Evolutionary conservation across 768 basidiomycete genomes (phyloP), one percentile per base, ranked within the genome.

Genomic region (Mycena alexandri): DNA sequence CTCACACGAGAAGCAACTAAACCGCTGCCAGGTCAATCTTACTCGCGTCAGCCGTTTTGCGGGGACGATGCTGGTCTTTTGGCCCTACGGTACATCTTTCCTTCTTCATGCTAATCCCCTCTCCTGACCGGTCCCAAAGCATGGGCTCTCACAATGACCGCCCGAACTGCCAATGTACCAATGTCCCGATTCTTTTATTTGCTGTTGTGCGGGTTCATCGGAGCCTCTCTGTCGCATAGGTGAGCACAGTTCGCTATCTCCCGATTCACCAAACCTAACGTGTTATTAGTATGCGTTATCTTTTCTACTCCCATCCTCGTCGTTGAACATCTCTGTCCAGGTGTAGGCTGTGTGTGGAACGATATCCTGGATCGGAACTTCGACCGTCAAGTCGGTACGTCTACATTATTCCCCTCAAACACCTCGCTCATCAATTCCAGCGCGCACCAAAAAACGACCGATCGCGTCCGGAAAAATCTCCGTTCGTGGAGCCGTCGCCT

Each of bases 361-460:
- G 78, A 79, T 43, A 77, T 78, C 25, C 70, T 75, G 43, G 78
- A 79, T 52, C 68, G 69, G 3, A 72, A 79, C n/a, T 71, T 78
- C 42, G 78, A 79, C 57, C 68, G 69, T 22, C 70, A 72, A 72
- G 78, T 79, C 52, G 78, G 78, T 74, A 34, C 24, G 76, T 67
- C n/a, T 14, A 14, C 22, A 47, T 42, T 14, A n/a, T 57, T 1
- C 33, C 41, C 33, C 19, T 19, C n/a, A 19, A 9, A n/a, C 13
- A 22, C 3, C 22, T 0, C 8, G n/a, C 24, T 42, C 12, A 14
- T 16, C 43, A 12, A n/a, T 42, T 5, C 5, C 24, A 80, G 79
- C 77, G 51, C 77, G 78, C 36, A 79, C 77, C 1, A 80, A 77
- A 58, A 60, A 67, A n/a, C 65, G 79, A 14, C 79, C 79, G 0